Evolutionary conservation across 1,139 yeast species (phyloP).

Genomic region (Pichia sp.): DNA sequence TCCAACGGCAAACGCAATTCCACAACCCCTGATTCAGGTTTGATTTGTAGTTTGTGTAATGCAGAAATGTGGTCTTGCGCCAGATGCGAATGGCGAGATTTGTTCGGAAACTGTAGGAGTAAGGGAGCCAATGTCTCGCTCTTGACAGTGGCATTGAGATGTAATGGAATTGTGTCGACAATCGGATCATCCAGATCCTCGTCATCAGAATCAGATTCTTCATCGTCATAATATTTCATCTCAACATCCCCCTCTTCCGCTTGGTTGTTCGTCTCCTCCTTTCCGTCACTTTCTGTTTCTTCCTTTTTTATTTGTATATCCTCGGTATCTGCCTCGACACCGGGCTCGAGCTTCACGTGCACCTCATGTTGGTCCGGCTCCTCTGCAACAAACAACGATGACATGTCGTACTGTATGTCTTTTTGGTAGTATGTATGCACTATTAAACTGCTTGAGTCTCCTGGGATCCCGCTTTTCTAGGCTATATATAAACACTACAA

Average conservation of each 20-base stretch:
- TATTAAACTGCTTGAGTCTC: no score
- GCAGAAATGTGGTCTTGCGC: constrained; percentile 40
- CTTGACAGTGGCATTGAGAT: constrained; percentile 23
- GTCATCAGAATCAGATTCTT: constrained; percentile 34
- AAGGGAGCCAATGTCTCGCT: constrained; percentile 24
- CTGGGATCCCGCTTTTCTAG: no score
- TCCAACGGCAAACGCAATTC: constrained; percentile 73
- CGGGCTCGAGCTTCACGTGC: constrained; percentile 33
- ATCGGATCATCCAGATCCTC: constrained; percentile 63
- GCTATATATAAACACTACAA: no score
- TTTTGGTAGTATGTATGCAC: no score
- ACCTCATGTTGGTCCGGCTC: constrained; percentile 19
- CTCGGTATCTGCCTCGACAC: neutral
- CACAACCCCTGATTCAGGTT: constrained; percentile 53
- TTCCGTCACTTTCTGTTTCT: constrained; percentile 3
- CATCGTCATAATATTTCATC: constrained; percentile 13
- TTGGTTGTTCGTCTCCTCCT: neutral
- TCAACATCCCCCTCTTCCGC: constrained; percentile 3
- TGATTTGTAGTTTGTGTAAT: constrained; percentile 44
- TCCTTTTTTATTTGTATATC: constrained; percentile 38
- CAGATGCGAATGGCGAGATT: constrained; percentile 25
- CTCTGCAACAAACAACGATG: constrained; percentile 31
- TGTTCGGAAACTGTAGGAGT: constrained; percentile 70
- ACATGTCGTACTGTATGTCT: neutral
- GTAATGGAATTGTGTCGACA: constrained; percentile 69